Percentiles rank a stretch among this genome's conserved stretches.
These are phyloP conservation scores for Aspergillus versicolor DNA, from an alignment of 2,329 filamentous ascomycete genomes.

Conservation along the genomic window DNA sequence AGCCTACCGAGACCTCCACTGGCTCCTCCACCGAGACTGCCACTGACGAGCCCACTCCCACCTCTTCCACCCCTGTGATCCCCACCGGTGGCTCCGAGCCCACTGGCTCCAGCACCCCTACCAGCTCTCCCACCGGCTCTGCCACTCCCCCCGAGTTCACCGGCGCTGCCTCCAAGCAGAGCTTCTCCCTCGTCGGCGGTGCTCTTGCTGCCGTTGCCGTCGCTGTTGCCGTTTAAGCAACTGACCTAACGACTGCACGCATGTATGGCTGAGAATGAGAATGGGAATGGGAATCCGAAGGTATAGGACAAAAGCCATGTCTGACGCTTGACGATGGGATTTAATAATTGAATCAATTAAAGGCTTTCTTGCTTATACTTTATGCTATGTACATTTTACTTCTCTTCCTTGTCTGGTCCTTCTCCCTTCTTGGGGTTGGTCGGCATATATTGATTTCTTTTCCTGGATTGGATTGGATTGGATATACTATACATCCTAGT, in stretches of 20 bases:
- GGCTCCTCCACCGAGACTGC: constrained; percentile 5
- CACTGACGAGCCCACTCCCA: constrained; percentile 5
- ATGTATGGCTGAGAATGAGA: not conserved
- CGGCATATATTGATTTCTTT: not conserved
- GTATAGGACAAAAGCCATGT: not conserved
- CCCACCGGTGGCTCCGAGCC: not conserved
- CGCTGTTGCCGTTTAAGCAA: constrained; percentile 13
- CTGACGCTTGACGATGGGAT: constrained; percentile 1
- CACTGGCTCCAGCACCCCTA: not conserved
- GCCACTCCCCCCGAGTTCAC: constrained; percentile 10
- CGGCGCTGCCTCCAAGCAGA: constrained; percentile 13
- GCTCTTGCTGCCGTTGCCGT: constrained; percentile 15
- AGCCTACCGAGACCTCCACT: not conserved
- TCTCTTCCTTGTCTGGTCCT: not conserved
- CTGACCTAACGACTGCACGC: not conserved
- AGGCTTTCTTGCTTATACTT: not conserved
- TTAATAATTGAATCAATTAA: not conserved
- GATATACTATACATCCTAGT: not conserved
- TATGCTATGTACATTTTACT: not conserved
- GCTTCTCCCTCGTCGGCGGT: constrained; percentile 12
- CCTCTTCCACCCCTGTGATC: constrained; percentile 13
- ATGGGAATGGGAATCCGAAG: not conserved
- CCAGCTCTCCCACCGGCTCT: not conserved
- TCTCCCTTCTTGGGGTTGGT: not conserved
- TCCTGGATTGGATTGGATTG: not conserved